Evolutionary conservation across 2,329 filamentous ascomycete genomes (phyloP).

Genomic region (Phyllosticta paracitricarpa): DNA sequence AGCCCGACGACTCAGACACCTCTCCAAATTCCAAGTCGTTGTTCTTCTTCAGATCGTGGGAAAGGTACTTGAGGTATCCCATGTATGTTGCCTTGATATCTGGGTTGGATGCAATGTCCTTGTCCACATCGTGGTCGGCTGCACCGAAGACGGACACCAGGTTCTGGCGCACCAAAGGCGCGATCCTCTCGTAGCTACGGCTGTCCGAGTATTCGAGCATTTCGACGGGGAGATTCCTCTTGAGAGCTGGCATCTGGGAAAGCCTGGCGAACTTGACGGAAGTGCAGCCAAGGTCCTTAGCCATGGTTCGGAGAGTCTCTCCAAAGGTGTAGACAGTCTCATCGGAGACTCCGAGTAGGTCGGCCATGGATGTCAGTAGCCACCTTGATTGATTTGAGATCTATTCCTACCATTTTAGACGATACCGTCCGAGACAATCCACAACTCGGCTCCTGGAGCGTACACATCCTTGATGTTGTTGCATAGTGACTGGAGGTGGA

Average conservation of each 20-base stretch:
- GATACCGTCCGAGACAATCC: slow-evolving; percentile 36
- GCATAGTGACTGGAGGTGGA: slow-evolving; percentile 32
- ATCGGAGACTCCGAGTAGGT: slow-evolving; percentile 33
- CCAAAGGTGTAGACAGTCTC: slow-evolving; percentile 33
- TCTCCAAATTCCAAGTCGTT: slow-evolving; percentile 2
- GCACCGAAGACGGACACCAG: slow-evolving; percentile 18
- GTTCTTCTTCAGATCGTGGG: slow-evolving; percentile 15
- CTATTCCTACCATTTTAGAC: slow-evolving; percentile 27
- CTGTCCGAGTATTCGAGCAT: slow-evolving; percentile 18
- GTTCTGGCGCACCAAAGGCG: slow-evolving; percentile 18
- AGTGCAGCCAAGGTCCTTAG: slow-evolving; percentile 21
- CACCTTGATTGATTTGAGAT: neutral
- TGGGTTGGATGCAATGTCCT: slow-evolving; percentile 19
- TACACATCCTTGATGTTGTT: slow-evolving; percentile 31
- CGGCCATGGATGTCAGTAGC: slow-evolving; percentile 11
- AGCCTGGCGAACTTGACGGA: slow-evolving; percentile 30
- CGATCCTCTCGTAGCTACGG: slow-evolving; percentile 14
- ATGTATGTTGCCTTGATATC: slow-evolving; percentile 15
- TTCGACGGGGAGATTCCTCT: slow-evolving; percentile 17
- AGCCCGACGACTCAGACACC: neutral
- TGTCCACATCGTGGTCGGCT: slow-evolving; percentile 21
- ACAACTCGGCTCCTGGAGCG: slow-evolving; percentile 30
- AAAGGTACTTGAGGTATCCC: slow-evolving; percentile 21
- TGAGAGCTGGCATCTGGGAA: slow-evolving; percentile 6
- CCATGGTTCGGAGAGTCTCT: slow-evolving; percentile 27